Evolutionary conservation across 352 stramenopile species (phyloP), one percentile per base, ranked within the genome.

Genomic region (Elongisporangium undulatum): DNA sequence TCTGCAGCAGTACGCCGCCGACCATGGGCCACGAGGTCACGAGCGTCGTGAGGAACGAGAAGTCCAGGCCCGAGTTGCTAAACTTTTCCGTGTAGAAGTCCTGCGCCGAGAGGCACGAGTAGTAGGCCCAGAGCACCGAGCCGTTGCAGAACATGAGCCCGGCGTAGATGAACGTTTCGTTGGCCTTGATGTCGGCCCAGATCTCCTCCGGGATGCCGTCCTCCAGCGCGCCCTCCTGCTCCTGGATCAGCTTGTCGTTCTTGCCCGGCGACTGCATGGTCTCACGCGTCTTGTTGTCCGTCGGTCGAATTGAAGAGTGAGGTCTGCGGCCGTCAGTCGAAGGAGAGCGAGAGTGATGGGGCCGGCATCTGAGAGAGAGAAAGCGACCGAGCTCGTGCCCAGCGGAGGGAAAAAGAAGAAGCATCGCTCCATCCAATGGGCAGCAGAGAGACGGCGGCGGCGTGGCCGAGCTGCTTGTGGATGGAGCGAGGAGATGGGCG

Each of bases 61-160:
- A 83, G 49, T 69, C 49, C 49, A 76, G 60, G 7, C 56, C 56
- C 21, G 62, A 68, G n/a, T 65, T 55, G 9, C 68, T 63, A 56
- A 78, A 83, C 58, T 62, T 55, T 15, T 52, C 23, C 29, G 53
- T 58, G 55, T 80, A 79, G 51, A 74, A 83, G 52, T 80, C 64
- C 34, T 80, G 68, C 2, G 71, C 71, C 51, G 71, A 79, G 21
- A 83, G 52, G n/a, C 74, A 83, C 60, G 71, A 80, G 57, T 78
- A 77, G 62, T 74, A 80, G 16, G 71, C 68, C 71, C 74, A 83
- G 56, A 83, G 64, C 21, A 80, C 68, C 13, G 74, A 69, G 45
- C 65, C 68, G 39, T 77, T 77, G 17, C 79, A 51, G 61, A 79
- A 82, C 55, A 72, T 67, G 60, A 80, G 66, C 51, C 68, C 61